Conservation (phyloP, 257 asterid genomes). For the Nicotiana noctiflora region DNA sequence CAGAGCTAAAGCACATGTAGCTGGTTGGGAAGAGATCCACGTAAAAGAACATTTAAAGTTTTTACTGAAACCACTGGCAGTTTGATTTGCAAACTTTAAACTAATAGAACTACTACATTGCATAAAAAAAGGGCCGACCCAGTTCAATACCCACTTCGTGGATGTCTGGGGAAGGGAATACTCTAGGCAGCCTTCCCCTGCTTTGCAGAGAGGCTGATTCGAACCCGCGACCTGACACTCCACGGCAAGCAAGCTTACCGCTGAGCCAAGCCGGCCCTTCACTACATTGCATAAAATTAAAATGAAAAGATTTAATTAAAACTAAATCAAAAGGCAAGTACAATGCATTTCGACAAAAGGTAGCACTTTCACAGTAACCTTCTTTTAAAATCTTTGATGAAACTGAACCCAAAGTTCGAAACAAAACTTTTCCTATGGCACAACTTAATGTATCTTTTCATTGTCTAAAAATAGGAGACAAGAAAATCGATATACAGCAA, state of each 20-base stretch:
- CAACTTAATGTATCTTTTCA: not conserved
- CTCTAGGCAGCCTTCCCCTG: too few species aligned
- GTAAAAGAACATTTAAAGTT: not conserved
- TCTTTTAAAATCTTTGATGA: not conserved
- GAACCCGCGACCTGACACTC: too few species aligned
- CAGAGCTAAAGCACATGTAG: not conserved
- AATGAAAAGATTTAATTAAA: not conserved
- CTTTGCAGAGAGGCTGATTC: too few species aligned
- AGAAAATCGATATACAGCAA: not conserved
- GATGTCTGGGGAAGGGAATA: too few species aligned
- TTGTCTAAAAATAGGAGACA: not conserved
- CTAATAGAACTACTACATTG: not conserved
- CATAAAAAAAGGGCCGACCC: too few species aligned
- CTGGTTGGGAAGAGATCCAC: not conserved
- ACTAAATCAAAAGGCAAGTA: not conserved
- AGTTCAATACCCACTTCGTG: too few species aligned
- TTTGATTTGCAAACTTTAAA: not conserved
- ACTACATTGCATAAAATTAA: not conserved
- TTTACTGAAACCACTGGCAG: not conserved
- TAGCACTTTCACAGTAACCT: not conserved
- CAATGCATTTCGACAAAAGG: not conserved
- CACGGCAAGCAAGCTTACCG: too few species aligned
- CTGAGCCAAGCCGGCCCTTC: too few species aligned
- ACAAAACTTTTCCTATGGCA: not conserved
- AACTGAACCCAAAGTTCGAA: not conserved